These are phyloP conservation scores for Globisporangium polare DNA, from an alignment of 352 stramenopile genomes.

Conservation along the genomic window DNA sequence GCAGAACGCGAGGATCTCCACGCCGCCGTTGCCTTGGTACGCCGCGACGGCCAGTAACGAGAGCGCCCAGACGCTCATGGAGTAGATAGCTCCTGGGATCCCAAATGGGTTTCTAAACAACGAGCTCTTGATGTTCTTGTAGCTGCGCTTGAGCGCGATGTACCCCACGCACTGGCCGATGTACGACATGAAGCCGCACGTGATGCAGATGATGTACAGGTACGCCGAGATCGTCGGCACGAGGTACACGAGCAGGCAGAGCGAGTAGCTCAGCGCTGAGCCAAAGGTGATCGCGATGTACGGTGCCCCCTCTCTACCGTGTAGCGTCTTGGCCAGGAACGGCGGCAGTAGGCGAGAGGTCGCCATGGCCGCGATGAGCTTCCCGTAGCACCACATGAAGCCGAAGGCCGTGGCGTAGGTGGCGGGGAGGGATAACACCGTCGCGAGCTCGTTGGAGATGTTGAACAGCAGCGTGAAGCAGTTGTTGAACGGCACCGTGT, in stretches of 20 bases:
- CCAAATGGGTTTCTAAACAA: constrained; percentile 19
- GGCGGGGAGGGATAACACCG: constrained; percentile 34
- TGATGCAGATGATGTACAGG: constrained; percentile 7
- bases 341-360: constrained; percentile 32
- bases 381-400: constrained; percentile 54
- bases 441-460: constrained; percentile 17
- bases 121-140: constrained; percentile 19
- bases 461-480: constrained; percentile 29
- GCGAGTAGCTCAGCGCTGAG: constrained; percentile 23
- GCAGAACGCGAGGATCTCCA: constrained; percentile 5
- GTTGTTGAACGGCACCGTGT: constrained; percentile 28
- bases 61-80: constrained; percentile 16
- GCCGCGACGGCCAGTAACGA: neutral
- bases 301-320: constrained; percentile 7
- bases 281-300: constrained; percentile 26
- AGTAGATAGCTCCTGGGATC: constrained; percentile 18
- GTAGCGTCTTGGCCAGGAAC: constrained; percentile 20
- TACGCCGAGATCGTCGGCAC: constrained; percentile 1
- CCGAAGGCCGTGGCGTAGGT: constrained; percentile 50
- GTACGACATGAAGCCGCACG: constrained; percentile 23
- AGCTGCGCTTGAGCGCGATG: constrained; percentile 22
- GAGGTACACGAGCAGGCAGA: constrained; percentile 35
- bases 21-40: constrained; percentile 4
- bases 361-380: constrained; percentile 45
- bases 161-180: constrained; percentile 25